A percentile compares a stretch with the other conserved stretches of the same genome.
phyloP scores from a whole-genome alignment of 306 rosid genomes.

The Clitoria ternatea region DNA sequence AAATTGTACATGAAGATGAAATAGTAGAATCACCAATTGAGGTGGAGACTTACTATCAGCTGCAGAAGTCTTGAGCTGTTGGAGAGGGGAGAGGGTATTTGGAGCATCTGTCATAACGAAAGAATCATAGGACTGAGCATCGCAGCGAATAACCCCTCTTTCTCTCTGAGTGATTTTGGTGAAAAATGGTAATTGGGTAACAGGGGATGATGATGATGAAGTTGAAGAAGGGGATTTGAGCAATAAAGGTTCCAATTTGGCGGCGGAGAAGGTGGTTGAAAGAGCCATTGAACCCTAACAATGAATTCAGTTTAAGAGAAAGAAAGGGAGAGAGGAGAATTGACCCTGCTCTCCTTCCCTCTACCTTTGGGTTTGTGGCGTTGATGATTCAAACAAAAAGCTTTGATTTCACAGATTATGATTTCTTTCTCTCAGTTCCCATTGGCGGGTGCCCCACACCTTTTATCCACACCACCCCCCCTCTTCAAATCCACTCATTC shows the following conservation, averaged over 20 bases:
- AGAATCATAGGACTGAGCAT: constrained; percentile 42
- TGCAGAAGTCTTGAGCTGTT: constrained; percentile 86
- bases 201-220: constrained; percentile 27
- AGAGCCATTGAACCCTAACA: constrained; percentile 56
- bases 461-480: neutral
- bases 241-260: constrained; percentile 49
- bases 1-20: neutral
- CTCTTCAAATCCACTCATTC: no score
- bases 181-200: neutral
- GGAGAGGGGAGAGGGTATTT: constrained; percentile 64
- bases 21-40: neutral
- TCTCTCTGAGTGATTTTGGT: constrained; percentile 43
- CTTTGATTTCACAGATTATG: no score
- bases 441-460: neutral
- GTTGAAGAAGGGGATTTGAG: constrained; percentile 45
- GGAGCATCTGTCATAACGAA: constrained; percentile 26
- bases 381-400: no score
- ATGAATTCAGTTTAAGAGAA: neutral
- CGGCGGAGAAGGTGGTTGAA: constrained; percentile 46
- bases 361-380: no score
- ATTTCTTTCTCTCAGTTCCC: neutral
- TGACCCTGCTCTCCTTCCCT: neutral
- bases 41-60: constrained; percentile 55
- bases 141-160: constrained; percentile 63
- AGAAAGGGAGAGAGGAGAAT: neutral